Conservation (phyloP, 257 asterid species). For the Solanum dulcamara region DNA sequence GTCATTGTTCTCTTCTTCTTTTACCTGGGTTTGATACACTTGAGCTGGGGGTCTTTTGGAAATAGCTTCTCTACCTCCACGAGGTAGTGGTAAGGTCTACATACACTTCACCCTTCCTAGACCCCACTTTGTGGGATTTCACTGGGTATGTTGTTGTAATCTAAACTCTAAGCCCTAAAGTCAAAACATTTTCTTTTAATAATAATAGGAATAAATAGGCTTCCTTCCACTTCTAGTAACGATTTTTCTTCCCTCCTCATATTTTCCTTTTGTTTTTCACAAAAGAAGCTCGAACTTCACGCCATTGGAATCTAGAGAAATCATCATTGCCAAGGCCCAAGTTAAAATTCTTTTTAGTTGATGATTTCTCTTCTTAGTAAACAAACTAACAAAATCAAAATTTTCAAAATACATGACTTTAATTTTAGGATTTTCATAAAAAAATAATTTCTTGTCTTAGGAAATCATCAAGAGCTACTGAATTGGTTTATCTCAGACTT, state of each 20-base stretch:
- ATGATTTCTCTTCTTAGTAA: not conserved
- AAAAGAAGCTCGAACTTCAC: not conserved
- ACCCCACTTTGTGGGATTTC: too few species aligned
- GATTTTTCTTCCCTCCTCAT: not conserved
- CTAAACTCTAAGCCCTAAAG: not conserved
- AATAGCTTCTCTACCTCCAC: too few species aligned
- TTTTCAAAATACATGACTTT: not conserved
- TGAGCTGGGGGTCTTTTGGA: too few species aligned
- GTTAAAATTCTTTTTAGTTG: not conserved
- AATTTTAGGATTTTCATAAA: not conserved
- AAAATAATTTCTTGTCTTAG: not conserved
- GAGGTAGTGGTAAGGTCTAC: too few species aligned
- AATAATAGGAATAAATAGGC: not conserved
- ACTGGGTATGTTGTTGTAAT: too few species aligned
- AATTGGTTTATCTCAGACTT: not conserved
- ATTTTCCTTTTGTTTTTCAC: not conserved
- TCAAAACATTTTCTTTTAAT: not conserved
- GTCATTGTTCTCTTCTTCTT: too few species aligned
- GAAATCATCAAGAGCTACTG: not conserved
- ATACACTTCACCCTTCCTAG: too few species aligned
- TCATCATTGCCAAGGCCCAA: not conserved
- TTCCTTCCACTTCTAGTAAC: not conserved
- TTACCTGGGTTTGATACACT: too few species aligned
- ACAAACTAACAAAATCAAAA: not conserved
- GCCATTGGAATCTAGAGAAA: not conserved